Evolutionary conservation across 1,284 basidiomycete species (phyloP), one percentile per base, ranked within the genome.

Genomic region (Tilletia caries): DNA sequence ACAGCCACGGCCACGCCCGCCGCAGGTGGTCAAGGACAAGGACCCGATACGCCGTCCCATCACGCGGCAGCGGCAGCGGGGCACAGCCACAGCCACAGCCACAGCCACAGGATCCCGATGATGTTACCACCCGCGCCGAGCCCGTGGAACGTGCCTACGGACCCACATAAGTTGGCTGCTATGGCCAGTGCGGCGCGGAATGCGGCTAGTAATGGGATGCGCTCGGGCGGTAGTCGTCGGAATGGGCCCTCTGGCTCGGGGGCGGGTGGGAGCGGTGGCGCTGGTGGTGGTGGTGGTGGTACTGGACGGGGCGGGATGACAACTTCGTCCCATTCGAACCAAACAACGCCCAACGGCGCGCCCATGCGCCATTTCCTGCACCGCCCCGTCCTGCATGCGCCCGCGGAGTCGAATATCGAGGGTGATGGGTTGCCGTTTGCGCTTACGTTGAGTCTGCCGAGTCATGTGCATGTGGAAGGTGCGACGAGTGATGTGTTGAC

Each of bases 351-450:
- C 13, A 25, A 25, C 25, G 41, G 43, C 12, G 37, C 64, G 64
- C 79, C 79, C 18, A 74, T 82, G 71, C 77, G 81, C 29, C 80
- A 83, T 71, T 82, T 81, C 68, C 70, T 81, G 4, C 81, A 83
- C 65, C 70, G 74, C 20, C 80, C 80, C 0, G 69, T 77, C 3
- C 67, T 83, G 46, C 77, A 79, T 29, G 71, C 79, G 29, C 80
- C 79, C 3, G 66, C 70, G 13, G 71, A 77, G 34, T 70, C 77
- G 12, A 75, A 76, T 34, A 70, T 77, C 52, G 65, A 73, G 29
- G 75, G 37, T 4, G 78, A 73, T 20, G 73, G 74, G 13, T 72
- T 83, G 64, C 77, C 74, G 12, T 76, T 83, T 64, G 76, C 76
- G 8, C 66, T 83, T 44, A 82, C 79, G 15, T 69, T 83, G 1